These are phyloP conservation scores for Cardamine occulta DNA, from an alignment of 345 rosid species.

Conservation along the genomic window DNA sequence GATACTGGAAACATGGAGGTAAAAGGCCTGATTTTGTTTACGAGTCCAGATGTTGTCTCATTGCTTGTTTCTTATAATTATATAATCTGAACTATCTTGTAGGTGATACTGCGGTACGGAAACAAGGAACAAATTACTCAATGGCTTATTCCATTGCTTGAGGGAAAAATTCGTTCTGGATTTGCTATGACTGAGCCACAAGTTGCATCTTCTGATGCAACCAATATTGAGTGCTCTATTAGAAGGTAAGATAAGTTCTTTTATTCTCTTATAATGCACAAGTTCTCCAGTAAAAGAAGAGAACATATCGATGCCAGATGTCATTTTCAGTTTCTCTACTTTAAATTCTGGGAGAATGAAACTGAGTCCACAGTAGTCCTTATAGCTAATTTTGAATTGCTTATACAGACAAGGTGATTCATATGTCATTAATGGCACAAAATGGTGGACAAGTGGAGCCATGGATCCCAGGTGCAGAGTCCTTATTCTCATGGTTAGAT, in stretches of 20 bases:
- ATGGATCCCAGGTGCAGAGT: constrained; percentile 98
- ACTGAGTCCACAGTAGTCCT: background rate
- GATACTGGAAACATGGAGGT: constrained; percentile 99
- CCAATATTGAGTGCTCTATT: constrained; percentile 95
- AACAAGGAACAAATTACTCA: constrained; percentile 77
- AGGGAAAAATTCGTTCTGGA: constrained; percentile 94
- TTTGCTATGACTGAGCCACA: constrained; percentile 99
- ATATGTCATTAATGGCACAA: constrained; percentile 81
- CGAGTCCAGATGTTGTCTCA: background rate
- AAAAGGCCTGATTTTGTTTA: constrained; percentile 26
- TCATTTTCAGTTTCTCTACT: constrained; percentile 6
- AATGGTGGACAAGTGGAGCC: constrained; percentile 99
- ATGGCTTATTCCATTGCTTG: constrained; percentile 94
- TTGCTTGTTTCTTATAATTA: constrained; percentile 14
- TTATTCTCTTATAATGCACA: constrained; percentile 3
- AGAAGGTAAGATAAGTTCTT: constrained; percentile 52
- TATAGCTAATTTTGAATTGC: constrained; percentile 20
- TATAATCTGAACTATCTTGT: background rate
- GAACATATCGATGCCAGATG: background rate
- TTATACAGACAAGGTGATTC: constrained; percentile 76
- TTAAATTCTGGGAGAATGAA: background rate
- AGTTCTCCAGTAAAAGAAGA: constrained; percentile 2
- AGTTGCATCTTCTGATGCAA: constrained; percentile 99
- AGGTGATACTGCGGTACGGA: constrained; percentile 94
- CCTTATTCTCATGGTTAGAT: constrained; percentile 95